Conservation (phyloP, 495 filamentous ascomycete species). For the Apodospora peruviana region DNA sequence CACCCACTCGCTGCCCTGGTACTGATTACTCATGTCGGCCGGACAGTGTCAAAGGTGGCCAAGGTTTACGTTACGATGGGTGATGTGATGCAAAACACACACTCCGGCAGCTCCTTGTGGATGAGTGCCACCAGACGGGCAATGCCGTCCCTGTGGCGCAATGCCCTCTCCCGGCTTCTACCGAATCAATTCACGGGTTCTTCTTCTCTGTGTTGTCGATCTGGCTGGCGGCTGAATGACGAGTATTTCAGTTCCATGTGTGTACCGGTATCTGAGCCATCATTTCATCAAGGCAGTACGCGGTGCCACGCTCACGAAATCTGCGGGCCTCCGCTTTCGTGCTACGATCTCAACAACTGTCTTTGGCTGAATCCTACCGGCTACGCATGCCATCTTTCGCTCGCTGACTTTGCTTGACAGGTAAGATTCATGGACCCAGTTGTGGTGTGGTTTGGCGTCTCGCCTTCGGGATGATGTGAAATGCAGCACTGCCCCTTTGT, state of each 20-base stretch:
- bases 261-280: not conserved
- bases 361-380: slow-evolving; percentile 16
- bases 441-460: no score
- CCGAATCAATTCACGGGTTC: slow-evolving; percentile 18
- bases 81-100: not conserved
- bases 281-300: not conserved
- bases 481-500: no score
- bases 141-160: slow-evolving; percentile 5
- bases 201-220: not conserved
- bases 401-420: no score
- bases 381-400: no score
- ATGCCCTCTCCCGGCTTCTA: slow-evolving; percentile 18
- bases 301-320: not conserved
- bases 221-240: slow-evolving; percentile 20
- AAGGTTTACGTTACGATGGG: no score
- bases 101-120: not conserved
- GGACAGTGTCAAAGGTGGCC: no score
- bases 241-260: not conserved
- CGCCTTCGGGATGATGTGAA: no score
- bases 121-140: slow-evolving; percentile 1
- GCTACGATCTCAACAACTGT: slow-evolving; percentile 2
- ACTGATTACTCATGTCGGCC: no score
- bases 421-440: no score
- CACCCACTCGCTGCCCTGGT: no score
- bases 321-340: slow-evolving; percentile 14